These are phyloP conservation scores for Phaeolepiota aurea DNA, from an alignment of 768 basidiomycete species.

Conservation along the genomic window DNA sequence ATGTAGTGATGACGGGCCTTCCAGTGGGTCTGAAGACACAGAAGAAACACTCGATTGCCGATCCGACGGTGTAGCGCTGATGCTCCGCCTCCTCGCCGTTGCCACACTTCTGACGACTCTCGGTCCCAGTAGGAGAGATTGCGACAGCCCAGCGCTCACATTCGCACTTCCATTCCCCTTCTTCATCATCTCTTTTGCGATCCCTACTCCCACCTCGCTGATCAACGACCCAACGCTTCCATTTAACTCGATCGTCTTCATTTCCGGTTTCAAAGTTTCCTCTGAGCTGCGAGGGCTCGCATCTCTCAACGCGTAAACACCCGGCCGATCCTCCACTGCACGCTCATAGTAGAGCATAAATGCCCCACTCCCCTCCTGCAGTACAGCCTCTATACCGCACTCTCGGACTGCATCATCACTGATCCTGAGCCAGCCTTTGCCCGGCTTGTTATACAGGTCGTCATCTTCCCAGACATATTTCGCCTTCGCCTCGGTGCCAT, in stretches of 20 bases:
- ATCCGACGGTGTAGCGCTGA: background rate
- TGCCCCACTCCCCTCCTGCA: slow-evolving; percentile 63
- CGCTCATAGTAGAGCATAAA: slow-evolving; percentile 97
- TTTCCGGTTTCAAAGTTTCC: slow-evolving; percentile 56
- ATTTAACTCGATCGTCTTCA: slow-evolving; percentile 33
- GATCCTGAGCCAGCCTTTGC: slow-evolving; percentile 79
- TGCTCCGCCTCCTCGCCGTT: slow-evolving; percentile 32
- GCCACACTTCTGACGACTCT: slow-evolving; percentile 52
- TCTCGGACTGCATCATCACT: slow-evolving; percentile 80
- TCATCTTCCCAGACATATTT: slow-evolving; percentile 53
- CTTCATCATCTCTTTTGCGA: slow-evolving; percentile 18
- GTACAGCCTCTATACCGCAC: slow-evolving; percentile 65
- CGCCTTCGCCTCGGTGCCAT: slow-evolving; percentile 14
- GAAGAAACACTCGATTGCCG: background rate
- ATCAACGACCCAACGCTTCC: slow-evolving; percentile 41
- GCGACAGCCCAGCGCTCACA: slow-evolving; percentile 1
- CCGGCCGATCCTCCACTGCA: slow-evolving; percentile 21
- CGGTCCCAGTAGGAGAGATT: slow-evolving; percentile 27
- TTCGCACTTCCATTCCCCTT: slow-evolving; percentile 6
- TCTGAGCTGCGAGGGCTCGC: slow-evolving; percentile 35
- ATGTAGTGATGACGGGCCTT: background rate
- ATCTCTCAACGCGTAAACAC: slow-evolving; percentile 13
- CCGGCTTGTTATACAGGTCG: slow-evolving; percentile 28
- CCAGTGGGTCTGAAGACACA: background rate
- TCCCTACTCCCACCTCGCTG: slow-evolving; percentile 33